These are phyloP conservation scores for Fusarium sp. DNA, from an alignment of 2,329 filamentous ascomycete genomes.

Conservation along the genomic window DNA sequence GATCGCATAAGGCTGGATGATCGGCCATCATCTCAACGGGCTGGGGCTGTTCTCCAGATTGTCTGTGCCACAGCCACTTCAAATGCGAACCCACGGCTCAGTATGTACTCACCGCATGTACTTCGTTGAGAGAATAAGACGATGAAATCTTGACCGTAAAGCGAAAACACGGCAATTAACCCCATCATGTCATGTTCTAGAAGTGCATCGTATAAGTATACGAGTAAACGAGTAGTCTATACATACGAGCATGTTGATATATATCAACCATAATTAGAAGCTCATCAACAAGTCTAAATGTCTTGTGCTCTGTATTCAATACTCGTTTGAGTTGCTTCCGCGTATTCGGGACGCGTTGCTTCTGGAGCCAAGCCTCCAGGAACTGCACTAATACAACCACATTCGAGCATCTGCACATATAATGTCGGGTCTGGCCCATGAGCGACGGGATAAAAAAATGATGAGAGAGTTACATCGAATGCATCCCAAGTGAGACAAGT, in stretches of 20 bases:
- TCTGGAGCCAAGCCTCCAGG: background rate
- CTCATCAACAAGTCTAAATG: background rate
- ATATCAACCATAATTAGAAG: background rate
- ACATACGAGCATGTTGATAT: background rate
- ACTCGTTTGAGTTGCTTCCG: background rate
- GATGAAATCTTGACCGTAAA: constrained; percentile 11
- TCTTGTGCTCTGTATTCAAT: background rate
- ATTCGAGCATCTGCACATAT: background rate
- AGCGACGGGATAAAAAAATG: constrained; percentile 1
- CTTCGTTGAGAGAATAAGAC: background rate
- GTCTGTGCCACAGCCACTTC: background rate
- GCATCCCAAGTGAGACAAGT: constrained; percentile 18
- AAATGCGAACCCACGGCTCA: constrained; percentile 1
- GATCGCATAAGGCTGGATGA: constrained; percentile 20
- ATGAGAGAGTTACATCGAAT: background rate
- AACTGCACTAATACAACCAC: background rate
- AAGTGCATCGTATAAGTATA: background rate
- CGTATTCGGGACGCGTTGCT: constrained; percentile 14
- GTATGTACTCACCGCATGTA: constrained; percentile 15
- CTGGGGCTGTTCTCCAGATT: background rate
- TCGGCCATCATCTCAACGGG: background rate
- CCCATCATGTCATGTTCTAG: background rate
- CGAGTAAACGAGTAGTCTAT: background rate
- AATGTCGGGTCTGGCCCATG: background rate
- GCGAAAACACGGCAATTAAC: background rate